Evolutionary conservation across 192 early-diverging fungal species (phyloP), one percentile per base, ranked within the genome.

Genomic region (Rhizophlyctis rosea): DNA sequence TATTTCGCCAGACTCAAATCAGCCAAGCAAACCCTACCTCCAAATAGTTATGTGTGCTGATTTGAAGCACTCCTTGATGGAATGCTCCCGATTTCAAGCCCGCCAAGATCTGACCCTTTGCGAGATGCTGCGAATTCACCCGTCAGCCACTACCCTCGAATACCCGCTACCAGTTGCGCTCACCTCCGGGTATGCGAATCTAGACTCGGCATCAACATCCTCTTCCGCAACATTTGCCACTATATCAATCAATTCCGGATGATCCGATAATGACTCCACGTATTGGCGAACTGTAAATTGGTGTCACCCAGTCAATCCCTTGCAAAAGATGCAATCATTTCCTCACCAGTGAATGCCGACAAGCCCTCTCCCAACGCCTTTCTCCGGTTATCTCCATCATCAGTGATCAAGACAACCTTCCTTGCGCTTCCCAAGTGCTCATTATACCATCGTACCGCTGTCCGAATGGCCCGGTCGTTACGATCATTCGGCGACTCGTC

Each of bases 401-500:
- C 93, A 1, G 91, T 90, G 55, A 98, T 71, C 25, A 95, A 71
- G 0, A 92, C 82, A 1, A 79, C 71, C 28, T 87, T 55, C 3
- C 62, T 29, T 0, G 56, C 35, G 14, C 57, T 62, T 18, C 72
- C 69, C 34, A 94, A 60, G 69, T 99, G 96, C 3, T 73, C 77
- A 0, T 39, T 53, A 64, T 97, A 97, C 96, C 96, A 99, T 44
- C 81, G 78, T 0, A 80, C 81, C 0, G 93, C 91, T 1, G 78
- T 77, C 4, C 96, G 87, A 64, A 99, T 99, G 1, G 93, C 93
- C 67, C 94, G 63, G 62, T 99, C 96, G 57, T 99, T 99, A 57
- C 92, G 81, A 64, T 99, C 96, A 61, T 99, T 99, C 9, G 90
- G 87, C 0, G 89, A 83, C 73, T 99, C 96, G 47, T 83, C 86